Percentiles rank a stretch among this genome's conserved stretches.
Evolutionary conservation across 2,329 filamentous ascomycete species (phyloP).

Genomic region (Elsinoe ampelina): DNA sequence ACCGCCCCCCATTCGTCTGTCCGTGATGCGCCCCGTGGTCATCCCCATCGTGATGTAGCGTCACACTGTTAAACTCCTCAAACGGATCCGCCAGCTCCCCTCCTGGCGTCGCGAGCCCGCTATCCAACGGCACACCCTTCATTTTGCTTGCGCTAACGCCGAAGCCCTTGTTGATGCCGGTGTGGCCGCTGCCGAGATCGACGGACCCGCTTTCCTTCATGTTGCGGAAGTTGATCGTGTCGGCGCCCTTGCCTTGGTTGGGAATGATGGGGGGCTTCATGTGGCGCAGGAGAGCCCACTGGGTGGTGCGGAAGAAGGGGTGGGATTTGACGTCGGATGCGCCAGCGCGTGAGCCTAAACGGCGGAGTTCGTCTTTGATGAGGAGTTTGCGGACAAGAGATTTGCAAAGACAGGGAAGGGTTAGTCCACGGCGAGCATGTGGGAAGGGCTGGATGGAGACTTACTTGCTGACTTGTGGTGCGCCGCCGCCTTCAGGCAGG

Average conservation of each 20-base stretch:
- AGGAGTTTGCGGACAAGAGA: slow-evolving; percentile 90
- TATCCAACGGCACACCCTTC: slow-evolving; percentile 80
- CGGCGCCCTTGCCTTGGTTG: slow-evolving; percentile 77
- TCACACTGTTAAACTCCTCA: slow-evolving; percentile 97
- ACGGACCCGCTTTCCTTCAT: slow-evolving; percentile 96
- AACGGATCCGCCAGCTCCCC: slow-evolving; percentile 81
- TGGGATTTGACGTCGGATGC: slow-evolving; percentile 95
- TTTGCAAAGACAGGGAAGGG: slow-evolving; percentile 68
- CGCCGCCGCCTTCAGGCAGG: slow-evolving; percentile 80
- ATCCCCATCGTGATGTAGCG: slow-evolving; percentile 90
- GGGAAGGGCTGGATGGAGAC: slow-evolving; percentile 29
- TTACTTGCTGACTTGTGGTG: slow-evolving; percentile 85
- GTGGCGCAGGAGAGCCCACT: slow-evolving; percentile 94
- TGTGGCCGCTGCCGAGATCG: slow-evolving; percentile 54
- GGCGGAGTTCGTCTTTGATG: slow-evolving; percentile 94
- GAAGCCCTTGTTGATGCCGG: slow-evolving; percentile 29
- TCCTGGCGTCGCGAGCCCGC: slow-evolving; percentile 73
- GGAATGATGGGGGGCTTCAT: slow-evolving; percentile 98
- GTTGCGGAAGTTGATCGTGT: slow-evolving; percentile 94
- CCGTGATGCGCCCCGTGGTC: slow-evolving; percentile 27
- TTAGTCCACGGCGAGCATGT: slow-evolving; percentile 4
- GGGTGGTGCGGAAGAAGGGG: slow-evolving; percentile 89
- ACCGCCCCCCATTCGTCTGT: neutral
- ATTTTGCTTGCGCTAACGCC: slow-evolving; percentile 31
- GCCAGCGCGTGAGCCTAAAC: slow-evolving; percentile 85